Evolutionary conservation across 1,284 basidiomycete species (phyloP).

Genomic region (Somion occarium): DNA sequence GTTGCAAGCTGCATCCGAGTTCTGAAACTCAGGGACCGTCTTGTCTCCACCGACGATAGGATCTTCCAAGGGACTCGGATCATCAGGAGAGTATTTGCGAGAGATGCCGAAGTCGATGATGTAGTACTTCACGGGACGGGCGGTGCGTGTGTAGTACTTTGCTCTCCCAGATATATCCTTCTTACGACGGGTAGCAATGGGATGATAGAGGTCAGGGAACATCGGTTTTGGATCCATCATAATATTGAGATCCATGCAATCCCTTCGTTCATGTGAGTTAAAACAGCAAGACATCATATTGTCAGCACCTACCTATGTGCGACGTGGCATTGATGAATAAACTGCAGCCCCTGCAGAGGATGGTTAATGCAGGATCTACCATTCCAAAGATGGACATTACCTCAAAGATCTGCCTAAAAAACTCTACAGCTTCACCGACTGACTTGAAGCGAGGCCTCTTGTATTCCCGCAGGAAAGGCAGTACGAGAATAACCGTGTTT

Average conservation of each 20-base stretch:
- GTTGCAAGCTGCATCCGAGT: not conserved
- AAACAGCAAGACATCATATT: not conserved
- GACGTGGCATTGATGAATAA: constrained; percentile 7
- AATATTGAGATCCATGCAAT: constrained; percentile 31
- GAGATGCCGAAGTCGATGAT: constrained; percentile 34
- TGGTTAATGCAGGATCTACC: not conserved
- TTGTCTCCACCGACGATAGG: constrained; percentile 10
- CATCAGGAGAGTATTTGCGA: constrained; percentile 14
- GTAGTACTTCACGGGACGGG: constrained; percentile 28
- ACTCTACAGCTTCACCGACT: constrained; percentile 24
- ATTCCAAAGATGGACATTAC: constrained; percentile 14
- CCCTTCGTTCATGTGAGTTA: constrained; percentile 17
- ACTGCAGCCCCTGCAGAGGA: constrained; percentile 4
- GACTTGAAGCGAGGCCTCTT: constrained; percentile 19
- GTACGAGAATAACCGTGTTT: constrained; percentile 9
- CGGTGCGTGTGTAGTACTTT: constrained; percentile 23
- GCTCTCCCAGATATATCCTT: constrained; percentile 17
- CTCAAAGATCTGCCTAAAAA: constrained; percentile 23
- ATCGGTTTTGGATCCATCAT: constrained; percentile 30
- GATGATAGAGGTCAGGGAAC: constrained; percentile 26
- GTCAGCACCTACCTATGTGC: constrained; percentile 15
- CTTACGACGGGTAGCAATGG: constrained; percentile 7
- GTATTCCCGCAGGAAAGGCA: constrained; percentile 21
- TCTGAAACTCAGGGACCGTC: constrained; percentile 14
- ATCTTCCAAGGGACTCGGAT: constrained; percentile 10